Evolutionary conservation across 768 basidiomycete genomes (phyloP), one percentile per base, ranked within the genome.

Genomic region (Tulasnella calospora): DNA sequence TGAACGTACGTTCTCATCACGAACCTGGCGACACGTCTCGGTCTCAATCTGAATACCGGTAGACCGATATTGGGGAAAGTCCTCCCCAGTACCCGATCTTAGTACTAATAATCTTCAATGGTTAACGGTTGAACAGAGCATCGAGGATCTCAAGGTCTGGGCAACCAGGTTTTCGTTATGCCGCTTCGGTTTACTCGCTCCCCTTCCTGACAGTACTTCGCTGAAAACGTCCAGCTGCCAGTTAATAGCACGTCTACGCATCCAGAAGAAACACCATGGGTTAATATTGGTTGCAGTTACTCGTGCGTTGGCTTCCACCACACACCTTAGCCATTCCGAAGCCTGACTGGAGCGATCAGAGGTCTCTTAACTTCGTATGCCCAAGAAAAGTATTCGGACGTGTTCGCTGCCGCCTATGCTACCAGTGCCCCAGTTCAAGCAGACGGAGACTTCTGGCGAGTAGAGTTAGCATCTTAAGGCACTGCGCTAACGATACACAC

Each of bases 171-270:
- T n/a, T 0, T 9, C 23, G 12, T 75, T 6, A 67, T 3, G 55
- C 55, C 23, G 35, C 35, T 6, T n/a, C 30, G 23, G 51, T n/a
- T 51, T 27, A 6, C 13, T 41, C 71, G 15, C 15, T 13, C 19
- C 46, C 55, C 0, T 6, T 21, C 71, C 9, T 15, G 13, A n/a
- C 51, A 74, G 35, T 76, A 79, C 78, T 79, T 79, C 30, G 57
- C 74, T n/a, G 73, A 79, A 44, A 79, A 77, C 30, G 78, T 79
- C 0, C 73, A 47, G 40, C 78, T 79, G 7, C 51, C 78, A 9
- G 12, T 40, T 4, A 72, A 72, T 41, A 38, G 5, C 5, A 36
- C 46, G 5, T 75, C 74, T 7, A 61, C 74, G 1, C 6, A 30
- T 38, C 74, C 74, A 2, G 35, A 75, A 23, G 23, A n/a, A n/a